A percentile compares a stretch with the other conserved stretches of the same genome.
phyloP scores from a whole-genome alignment of 2,329 filamentous ascomycete genomes.

The Fonsecaea monophora region DNA sequence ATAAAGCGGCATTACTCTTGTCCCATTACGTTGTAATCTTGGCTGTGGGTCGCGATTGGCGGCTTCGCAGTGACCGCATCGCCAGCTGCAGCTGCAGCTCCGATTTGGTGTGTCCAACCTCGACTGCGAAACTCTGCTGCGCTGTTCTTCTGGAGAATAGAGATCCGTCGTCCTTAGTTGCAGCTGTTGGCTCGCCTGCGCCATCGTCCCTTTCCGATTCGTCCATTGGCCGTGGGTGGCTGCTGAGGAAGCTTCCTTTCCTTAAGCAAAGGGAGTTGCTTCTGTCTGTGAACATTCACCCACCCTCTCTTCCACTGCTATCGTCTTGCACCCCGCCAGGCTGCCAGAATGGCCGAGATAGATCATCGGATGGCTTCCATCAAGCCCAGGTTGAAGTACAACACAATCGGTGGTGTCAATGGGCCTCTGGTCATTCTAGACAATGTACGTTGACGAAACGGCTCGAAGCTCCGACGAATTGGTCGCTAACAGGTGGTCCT shows the following conservation, averaged over 20 bases:
- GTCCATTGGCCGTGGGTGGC: conserved; percentile 13
- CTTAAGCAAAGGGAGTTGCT: conserved; percentile 22
- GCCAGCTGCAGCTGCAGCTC: conserved; percentile 17
- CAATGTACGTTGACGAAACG: conserved; percentile 69
- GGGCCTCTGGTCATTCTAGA: conserved; percentile 97
- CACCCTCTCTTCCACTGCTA: conserved; percentile 10
- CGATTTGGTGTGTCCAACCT: not conserved
- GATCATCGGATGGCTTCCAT: conserved; percentile 60
- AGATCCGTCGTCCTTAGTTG: conserved; percentile 14
- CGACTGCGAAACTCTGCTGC: conserved; percentile 21
- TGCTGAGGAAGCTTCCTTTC: conserved; percentile 24
- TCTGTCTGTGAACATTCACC: conserved; percentile 20
- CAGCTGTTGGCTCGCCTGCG: conserved; percentile 25
- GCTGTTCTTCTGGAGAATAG: conserved; percentile 8
- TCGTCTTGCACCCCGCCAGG: conserved; percentile 14
- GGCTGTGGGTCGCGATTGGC: not conserved
- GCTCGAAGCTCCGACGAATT: conserved; percentile 22
- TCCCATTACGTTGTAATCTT: not conserved
- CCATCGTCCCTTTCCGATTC: conserved; percentile 30
- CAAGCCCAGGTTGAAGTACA: conserved; percentile 84
- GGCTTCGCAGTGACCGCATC: conserved; percentile 7
- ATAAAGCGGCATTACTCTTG: not conserved
- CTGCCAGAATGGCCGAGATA: conserved; percentile 44
- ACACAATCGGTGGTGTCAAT: conserved; percentile 97
- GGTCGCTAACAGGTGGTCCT: conserved; percentile 34